phyloP scores from a whole-genome alignment of 441 rosid species.

The Erodium trifolium region DNA sequence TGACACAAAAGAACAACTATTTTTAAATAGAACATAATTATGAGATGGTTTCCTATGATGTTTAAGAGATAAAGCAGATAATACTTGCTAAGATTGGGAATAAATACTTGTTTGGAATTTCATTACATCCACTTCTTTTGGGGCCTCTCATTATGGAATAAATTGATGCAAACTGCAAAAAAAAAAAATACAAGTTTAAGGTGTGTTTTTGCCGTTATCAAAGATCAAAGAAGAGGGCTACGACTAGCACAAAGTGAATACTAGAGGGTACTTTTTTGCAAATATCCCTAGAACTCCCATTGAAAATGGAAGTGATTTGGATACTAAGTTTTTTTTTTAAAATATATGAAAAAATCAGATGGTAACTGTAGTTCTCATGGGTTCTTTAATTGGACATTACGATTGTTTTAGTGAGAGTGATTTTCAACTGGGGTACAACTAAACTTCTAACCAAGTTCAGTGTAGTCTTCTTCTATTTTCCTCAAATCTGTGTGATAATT shows the following conservation, averaged over 20 bases:
- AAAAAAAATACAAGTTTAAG: too few species aligned
- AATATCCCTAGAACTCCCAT: too few species aligned
- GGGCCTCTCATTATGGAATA: not conserved
- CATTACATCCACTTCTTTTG: not conserved
- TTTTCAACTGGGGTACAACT: not conserved
- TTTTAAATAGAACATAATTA: not conserved
- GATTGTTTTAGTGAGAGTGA: not conserved
- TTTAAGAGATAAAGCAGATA: not conserved
- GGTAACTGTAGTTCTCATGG: not conserved
- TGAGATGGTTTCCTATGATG: not conserved
- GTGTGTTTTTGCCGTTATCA: too few species aligned
- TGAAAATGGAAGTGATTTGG: conserved; percentile 3
- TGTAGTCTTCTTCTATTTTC: not conserved
- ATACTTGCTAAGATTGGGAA: not conserved
- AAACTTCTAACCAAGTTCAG: conserved; percentile 4
- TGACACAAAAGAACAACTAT: not conserved
- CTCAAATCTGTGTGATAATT: not conserved
- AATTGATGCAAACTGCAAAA: too few species aligned
- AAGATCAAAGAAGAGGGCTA: too few species aligned
- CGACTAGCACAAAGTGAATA: too few species aligned
- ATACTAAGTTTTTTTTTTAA: not conserved
- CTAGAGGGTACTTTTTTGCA: too few species aligned
- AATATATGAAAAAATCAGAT: not conserved
- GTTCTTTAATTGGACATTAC: not conserved
- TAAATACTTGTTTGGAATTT: not conserved